Evolutionary conservation across 1,284 basidiomycete genomes (phyloP), one percentile per base, ranked within the genome.

Genomic region (Malassezia japonica): DNA sequence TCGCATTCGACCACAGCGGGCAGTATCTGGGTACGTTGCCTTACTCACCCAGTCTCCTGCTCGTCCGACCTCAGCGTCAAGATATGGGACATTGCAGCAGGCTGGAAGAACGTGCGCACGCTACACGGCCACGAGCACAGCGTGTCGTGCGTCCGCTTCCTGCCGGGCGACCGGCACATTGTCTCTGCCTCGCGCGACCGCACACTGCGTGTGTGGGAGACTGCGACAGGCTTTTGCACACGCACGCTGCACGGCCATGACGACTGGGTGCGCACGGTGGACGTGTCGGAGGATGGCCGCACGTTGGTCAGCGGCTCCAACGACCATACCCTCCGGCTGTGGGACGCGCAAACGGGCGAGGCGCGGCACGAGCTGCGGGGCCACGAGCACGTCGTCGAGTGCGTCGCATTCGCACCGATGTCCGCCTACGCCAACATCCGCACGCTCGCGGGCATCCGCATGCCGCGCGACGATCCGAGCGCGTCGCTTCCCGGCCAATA

Each of bases 91-190:
- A 81, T 83, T 15, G 80, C 83, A 60, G 86, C 88, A 70, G 85
- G 88, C 59, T 90, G 87, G 79, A 87, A 85, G 74, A 89, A 88
- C 67, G 79, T 79, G 45, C 86, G 86, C 73, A 90, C 88, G 5
- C 77, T 92, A 45, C 82, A 85, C 53, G 89, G 87, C 1, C 88
- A 92, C 68, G 88, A 92, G 71, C 89, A 92, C 72, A 83, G 85
- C 16, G 84, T 92, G 33, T 89, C 87, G 8, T 81, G 81, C 16
- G 87, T 85, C 2, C 79, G 82, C 12, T 92, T 91, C 67, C 77
- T 90, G 66, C 86, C 86, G 0, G 83, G 84, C 18, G 88, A 88
- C 68, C 83, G 84, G 66, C 79, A 80, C 57, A 79, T 92, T 55
- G 82, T 90, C 52, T 86, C 84, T 41, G 86, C 87, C 1, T 88